Base-by-base conservation (phyloP, 352 stramenopile species). In the Phytophthora sp. region DNA sequence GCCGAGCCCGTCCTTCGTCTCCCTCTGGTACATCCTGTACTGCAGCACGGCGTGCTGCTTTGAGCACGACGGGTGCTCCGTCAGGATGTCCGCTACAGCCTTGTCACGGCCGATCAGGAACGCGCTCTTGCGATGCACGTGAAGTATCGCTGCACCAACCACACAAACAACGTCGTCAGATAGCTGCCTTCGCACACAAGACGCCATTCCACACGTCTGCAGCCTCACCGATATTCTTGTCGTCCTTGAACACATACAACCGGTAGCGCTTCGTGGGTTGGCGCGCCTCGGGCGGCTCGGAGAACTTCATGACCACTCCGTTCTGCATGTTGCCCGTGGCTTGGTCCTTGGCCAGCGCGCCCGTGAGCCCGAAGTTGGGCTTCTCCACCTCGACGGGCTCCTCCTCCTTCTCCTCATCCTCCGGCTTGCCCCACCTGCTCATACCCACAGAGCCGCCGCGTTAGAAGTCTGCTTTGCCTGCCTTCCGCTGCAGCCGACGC, bases 1-100 rank as follows among this genome's bases (percentile, higher is more conserved):
- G 44, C 70, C 63, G 5, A 92, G 62, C 0, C 84, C 82, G 48
- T 91, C 80, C 9, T 72, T 61, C 23, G 73, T 85, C 26, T 82
- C 71, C 49, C 83, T 89, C 63, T 95, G 82, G 43, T 85, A 89
- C 46, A 94, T 65, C 17, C 94, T 82, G 67, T 96, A 98, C 78
- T 99, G 97, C 30, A 99, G 66, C 35, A 99, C 97, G 1, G 96
- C 96, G 72, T 99, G 97, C 81, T 99, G 97, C 51, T 98, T 98
- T 3, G 93, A 99, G 75, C 96, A 97, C 34, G 86, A 98, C 39
- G 84, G 83, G 83, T 99, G 97, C 54, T 97, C 82, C 24, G 98
- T 89, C 23, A 94, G 74, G 51, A 99, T 96, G 59, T 99, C 97
- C 1, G 89, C 89, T 23, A 99, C 94, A 9, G 89, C 87, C 48